A percentile compares a stretch with the other conserved stretches of the same genome.
phyloP scores from a whole-genome alignment of 2,329 filamentous ascomycete genomes.

The Pseudogymnoascus sp. region DNA sequence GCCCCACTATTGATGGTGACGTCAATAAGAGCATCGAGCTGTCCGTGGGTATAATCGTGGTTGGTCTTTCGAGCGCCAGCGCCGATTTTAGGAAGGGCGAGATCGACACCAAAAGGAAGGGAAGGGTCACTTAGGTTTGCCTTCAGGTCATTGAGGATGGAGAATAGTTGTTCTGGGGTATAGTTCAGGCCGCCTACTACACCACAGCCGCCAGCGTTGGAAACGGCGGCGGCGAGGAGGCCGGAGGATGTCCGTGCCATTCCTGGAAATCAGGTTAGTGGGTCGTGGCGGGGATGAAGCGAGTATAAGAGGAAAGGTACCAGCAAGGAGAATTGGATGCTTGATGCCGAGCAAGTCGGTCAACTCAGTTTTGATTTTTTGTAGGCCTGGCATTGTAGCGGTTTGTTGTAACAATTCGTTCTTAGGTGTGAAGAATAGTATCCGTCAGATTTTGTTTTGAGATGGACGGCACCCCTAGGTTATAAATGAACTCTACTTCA shows the following conservation, averaged over 20 bases:
- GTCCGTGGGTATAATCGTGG: slow-evolving; percentile 88
- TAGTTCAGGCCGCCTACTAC: slow-evolving; percentile 67
- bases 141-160: slow-evolving; percentile 83
- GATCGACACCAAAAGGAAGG: slow-evolving; percentile 83
- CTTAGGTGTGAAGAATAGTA: not conserved
- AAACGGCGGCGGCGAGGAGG: slow-evolving; percentile 74
- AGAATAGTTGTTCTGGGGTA: slow-evolving; percentile 65
- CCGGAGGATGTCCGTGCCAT: slow-evolving; percentile 85
- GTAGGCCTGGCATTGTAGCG: not conserved
- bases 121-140: slow-evolving; percentile 55
- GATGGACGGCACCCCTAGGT: not conserved
- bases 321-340: slow-evolving; percentile 85
- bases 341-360: slow-evolving; percentile 72
- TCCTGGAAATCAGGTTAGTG: not conserved
- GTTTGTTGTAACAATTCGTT: not conserved
- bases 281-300: slow-evolving; percentile 21
- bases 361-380: slow-evolving; percentile 64
- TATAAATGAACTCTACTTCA: not conserved
- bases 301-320: slow-evolving; percentile 36
- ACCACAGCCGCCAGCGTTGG: slow-evolving; percentile 66
- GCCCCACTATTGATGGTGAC: slow-evolving; percentile 82
- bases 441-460: not conserved
- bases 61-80: slow-evolving; percentile 81
- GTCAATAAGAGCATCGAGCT: slow-evolving; percentile 79
- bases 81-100: slow-evolving; percentile 84